Evolutionary conservation across 805 yeast genomes (phyloP), one percentile per base, ranked within the genome.

Genomic region (Metschnikowia henanensis): DNA sequence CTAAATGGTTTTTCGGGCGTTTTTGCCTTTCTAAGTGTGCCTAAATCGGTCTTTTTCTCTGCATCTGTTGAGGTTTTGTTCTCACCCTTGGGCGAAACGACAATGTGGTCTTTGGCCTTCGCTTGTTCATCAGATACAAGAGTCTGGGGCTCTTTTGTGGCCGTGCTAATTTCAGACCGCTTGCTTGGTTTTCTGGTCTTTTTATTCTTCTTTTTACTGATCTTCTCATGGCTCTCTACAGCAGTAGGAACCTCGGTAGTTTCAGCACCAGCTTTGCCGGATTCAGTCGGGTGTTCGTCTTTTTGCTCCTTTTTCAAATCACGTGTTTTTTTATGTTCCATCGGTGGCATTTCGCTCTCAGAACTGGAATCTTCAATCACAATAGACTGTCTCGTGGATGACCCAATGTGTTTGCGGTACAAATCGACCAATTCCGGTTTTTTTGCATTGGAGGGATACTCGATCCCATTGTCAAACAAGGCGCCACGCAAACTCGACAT

Each of bases 401-500:
- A 16, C 8, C 25, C 67, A 38, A 87, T 66, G 6, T 81, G 61
- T 5, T 68, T 60, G n/a, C 76, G 67, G 63, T 81, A 87, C n/a
- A 84, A 56, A n/a, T 66, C 65, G 2, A 89, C 62, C 45, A 90
- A 70, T 10, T 79, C 81, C 6, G 77, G 65, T 61, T 92, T 92
- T 58, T 83, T 87, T 5, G 90, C 83, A 35, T 75, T 69, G 1
- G 84, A 68, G 0, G 85, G 75, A 57, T 73, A 83, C 1, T 65
- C 61, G n/a, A 91, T 70, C n/a, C 77, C 73, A 58, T 88, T 77
- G 43, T 78, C 82, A 10, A 72, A 63, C 41, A 92, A 69, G 18
- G 88, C 73, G 18, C 80, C 75, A 55, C 94, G 76, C 57, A 92
- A 70, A 46, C 86, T 80, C 3, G 90, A 80, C 18, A 87, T 82